phyloP scores from a whole-genome alignment of 163 green algal genomes.

The Prototheca wickerhamii region DNA sequence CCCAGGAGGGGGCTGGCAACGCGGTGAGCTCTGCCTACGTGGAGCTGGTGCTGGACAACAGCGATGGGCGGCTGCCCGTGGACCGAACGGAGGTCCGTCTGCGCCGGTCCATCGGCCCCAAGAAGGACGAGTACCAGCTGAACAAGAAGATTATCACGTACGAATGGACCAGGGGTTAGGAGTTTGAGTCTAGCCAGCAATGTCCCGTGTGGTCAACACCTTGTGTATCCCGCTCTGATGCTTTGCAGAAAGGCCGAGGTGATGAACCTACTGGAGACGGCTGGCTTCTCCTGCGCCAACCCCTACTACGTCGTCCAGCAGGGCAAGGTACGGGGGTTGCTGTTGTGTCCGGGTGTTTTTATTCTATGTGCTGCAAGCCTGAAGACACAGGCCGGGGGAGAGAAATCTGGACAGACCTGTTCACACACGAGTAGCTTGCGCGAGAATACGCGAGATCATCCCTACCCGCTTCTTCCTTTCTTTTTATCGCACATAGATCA shows the following conservation, averaged over 20 bases:
- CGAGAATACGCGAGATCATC: background rate
- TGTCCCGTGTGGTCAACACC: too few species aligned
- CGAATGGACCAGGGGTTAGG: background rate
- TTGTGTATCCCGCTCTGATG: too few species aligned
- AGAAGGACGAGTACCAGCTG: slow-evolving; percentile 95
- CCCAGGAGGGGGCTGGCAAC: slow-evolving; percentile 88
- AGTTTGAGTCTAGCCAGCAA: background rate
- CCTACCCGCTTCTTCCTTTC: background rate
- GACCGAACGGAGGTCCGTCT: slow-evolving; percentile 87
- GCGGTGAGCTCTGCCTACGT: slow-evolving; percentile 83
- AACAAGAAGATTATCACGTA: slow-evolving; percentile 88
- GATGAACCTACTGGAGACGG: slow-evolving; percentile 89
- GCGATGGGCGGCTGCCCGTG: slow-evolving; percentile 82
- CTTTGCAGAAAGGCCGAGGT: slow-evolving; percentile 80
- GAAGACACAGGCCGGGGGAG: too few species aligned
- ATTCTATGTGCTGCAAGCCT: too few species aligned
- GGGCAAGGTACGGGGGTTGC: slow-evolving; percentile 75
- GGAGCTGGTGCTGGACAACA: slow-evolving; percentile 98
- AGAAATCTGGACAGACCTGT: too few species aligned
- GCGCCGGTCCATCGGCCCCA: slow-evolving; percentile 75
- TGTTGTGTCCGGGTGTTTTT: too few species aligned
- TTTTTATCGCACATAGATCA: slow-evolving; percentile 15
- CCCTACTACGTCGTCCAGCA: slow-evolving; percentile 99
- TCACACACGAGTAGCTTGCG: background rate
- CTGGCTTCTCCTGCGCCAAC: slow-evolving; percentile 91